phyloP scores from a whole-genome alignment of 176 grass and related monocot genomes.

The Oryza australiensis region DNA sequence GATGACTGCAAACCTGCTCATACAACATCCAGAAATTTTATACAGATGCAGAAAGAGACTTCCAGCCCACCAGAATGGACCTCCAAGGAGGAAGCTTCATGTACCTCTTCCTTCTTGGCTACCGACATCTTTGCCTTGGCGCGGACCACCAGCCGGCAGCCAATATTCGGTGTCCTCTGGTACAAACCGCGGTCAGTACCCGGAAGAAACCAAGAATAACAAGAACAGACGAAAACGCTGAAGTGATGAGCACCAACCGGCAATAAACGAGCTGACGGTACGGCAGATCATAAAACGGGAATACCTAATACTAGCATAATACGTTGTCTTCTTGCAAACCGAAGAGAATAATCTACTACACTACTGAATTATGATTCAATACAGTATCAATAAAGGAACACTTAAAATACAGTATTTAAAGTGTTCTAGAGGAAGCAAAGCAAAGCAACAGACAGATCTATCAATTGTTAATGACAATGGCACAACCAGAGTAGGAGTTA shows the following conservation, averaged over 20 bases:
- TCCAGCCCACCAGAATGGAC: slow-evolving; percentile 21
- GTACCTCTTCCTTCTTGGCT: slow-evolving; percentile 59
- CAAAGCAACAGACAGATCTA: background rate
- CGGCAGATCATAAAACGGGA: slow-evolving; percentile 15
- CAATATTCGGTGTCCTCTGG: slow-evolving; percentile 11
- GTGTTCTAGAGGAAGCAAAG: background rate
- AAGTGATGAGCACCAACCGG: slow-evolving; percentile 4
- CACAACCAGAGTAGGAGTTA: background rate
- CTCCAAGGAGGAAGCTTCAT: slow-evolving; percentile 12
- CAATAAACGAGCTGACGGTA: background rate
- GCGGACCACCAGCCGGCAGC: slow-evolving; percentile 6
- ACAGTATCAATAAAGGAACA: background rate
- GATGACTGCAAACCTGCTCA: slow-evolving; percentile 45
- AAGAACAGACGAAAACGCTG: slow-evolving; percentile 8
- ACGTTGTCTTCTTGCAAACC: background rate
- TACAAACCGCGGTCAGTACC: slow-evolving; percentile 45
- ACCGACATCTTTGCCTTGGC: slow-evolving; percentile 38
- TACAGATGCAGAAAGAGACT: background rate
- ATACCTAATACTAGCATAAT: background rate
- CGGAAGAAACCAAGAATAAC: slow-evolving; percentile 5
- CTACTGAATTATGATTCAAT: background rate
- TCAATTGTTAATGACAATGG: slow-evolving; percentile 3
- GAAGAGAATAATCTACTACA: background rate
- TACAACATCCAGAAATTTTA: slow-evolving; percentile 25
- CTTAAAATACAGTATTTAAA: background rate